Evolutionary conservation across 331 rosid genomes (phyloP).

Genomic region (Malus hybrid): DNA sequence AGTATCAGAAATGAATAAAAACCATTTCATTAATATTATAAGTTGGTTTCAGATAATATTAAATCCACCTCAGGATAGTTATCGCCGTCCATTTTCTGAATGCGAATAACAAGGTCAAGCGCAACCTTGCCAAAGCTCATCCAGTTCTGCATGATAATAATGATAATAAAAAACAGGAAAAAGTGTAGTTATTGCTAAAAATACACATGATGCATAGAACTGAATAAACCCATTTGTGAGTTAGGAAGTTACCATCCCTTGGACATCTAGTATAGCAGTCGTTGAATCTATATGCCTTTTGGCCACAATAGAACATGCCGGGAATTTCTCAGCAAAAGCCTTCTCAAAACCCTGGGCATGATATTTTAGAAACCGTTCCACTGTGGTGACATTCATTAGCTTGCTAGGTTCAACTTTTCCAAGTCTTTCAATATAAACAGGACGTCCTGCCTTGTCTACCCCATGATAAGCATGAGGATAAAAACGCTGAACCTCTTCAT

Average conservation of each 20-base stretch:
- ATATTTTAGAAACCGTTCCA: slow-evolving; percentile 79
- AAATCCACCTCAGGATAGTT: slow-evolving; percentile 89
- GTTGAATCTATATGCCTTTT: slow-evolving; percentile 73
- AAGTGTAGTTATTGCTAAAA: slow-evolving; percentile 4
- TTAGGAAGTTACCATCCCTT: slow-evolving; percentile 70
- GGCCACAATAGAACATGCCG: slow-evolving; percentile 91
- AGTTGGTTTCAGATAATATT: slow-evolving; percentile 11
- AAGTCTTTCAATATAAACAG: slow-evolving; percentile 89
- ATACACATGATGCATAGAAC: slow-evolving; percentile 14
- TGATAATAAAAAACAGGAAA: background rate
- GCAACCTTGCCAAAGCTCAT: slow-evolving; percentile 79
- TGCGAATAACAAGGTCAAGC: slow-evolving; percentile 81
- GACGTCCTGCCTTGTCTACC: slow-evolving; percentile 88
- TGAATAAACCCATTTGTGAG: slow-evolving; percentile 2
- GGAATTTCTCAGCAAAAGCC: slow-evolving; percentile 75
- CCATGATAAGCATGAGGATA: slow-evolving; percentile 98
- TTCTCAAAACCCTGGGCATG: slow-evolving; percentile 95
- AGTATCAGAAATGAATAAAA: slow-evolving; percentile 23
- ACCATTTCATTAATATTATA: background rate
- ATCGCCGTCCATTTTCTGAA: slow-evolving; percentile 92
- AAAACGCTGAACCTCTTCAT: slow-evolving; percentile 67
- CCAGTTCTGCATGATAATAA: slow-evolving; percentile 56
- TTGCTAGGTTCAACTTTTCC: slow-evolving; percentile 85
- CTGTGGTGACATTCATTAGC: slow-evolving; percentile 76
- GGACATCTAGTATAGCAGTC: slow-evolving; percentile 82